Evolutionary conservation across 208 protist species (phyloP).

Genomic region (Trypanosoma avium): DNA sequence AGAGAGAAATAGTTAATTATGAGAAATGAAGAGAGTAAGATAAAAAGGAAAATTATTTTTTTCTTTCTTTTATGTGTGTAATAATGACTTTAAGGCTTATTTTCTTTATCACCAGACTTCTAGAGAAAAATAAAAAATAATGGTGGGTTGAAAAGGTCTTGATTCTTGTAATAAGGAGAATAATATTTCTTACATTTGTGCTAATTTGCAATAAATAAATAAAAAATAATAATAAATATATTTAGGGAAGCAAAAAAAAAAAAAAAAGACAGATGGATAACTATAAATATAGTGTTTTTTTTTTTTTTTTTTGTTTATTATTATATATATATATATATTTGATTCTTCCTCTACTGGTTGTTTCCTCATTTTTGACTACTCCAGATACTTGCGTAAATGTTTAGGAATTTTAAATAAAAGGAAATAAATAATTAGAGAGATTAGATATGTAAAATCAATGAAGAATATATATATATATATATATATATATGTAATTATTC

Average conservation of each 20-base stretch:
- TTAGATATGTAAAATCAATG: background rate
- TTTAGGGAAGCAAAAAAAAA: background rate
- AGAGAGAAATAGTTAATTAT: too few relatives aligned
- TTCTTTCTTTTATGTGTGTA: too few relatives aligned
- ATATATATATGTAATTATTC: background rate
- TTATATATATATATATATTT: background rate
- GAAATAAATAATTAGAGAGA: background rate
- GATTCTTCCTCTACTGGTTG: background rate
- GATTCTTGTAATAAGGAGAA: background rate
- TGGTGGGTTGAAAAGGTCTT: too few relatives aligned
- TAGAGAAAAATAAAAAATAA: too few relatives aligned
- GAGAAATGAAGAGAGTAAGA: too few relatives aligned
- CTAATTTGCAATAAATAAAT: too few relatives aligned
- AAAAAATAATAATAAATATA: too few relatives aligned
- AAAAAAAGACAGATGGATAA: background rate
- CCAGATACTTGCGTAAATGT: background rate
- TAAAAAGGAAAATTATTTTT: too few relatives aligned
- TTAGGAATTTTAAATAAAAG: too few relatives aligned
- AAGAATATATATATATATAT: conserved; percentile 2
- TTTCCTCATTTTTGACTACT: background rate
- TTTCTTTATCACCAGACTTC: too few relatives aligned
- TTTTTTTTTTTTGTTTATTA: background rate
- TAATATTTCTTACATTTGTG: too few relatives aligned
- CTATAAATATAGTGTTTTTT: background rate
- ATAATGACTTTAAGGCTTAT: too few relatives aligned